Evolutionary conservation across 306 rosid genomes (phyloP).

Genomic region (Prunus mongolica): DNA sequence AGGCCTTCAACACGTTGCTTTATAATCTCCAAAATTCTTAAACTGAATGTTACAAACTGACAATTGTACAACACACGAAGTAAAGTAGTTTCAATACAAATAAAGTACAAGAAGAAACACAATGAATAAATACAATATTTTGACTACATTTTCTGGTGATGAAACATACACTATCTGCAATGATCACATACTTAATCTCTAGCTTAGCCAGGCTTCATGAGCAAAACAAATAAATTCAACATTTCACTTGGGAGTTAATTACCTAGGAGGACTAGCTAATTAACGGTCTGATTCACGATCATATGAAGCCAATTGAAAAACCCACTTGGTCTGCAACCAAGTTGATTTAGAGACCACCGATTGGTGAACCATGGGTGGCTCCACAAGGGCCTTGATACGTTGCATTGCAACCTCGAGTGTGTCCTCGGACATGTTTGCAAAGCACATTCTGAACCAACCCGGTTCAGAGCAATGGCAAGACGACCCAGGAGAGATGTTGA

Average conservation of each 20-base stretch:
- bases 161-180: background rate
- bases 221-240: background rate
- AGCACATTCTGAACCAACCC: conserved; percentile 90
- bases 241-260: background rate
- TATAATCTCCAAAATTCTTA: too few relatives aligned
- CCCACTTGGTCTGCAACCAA: conserved; percentile 27
- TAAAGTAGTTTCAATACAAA: background rate
- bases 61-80: too few relatives aligned
- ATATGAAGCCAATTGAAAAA: conserved; percentile 20
- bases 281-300: conserved; percentile 29
- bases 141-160: background rate
- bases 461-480: conserved; percentile 88
- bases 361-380: background rate
- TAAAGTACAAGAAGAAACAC: background rate
- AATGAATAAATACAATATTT: background rate
- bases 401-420: conserved; percentile 55
- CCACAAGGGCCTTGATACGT: conserved; percentile 48
- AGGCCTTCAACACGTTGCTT: too few relatives aligned
- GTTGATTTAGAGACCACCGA: background rate
- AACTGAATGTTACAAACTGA: too few relatives aligned
- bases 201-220: background rate
- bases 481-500: conserved; percentile 79
- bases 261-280: background rate
- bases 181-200: background rate
- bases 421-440: conserved; percentile 71